Percentiles rank a stretch among this genome's conserved stretches.
Conservation (phyloP, 495 filamentous ascomycete species). For the Penicillium bialowiezense region DNA sequence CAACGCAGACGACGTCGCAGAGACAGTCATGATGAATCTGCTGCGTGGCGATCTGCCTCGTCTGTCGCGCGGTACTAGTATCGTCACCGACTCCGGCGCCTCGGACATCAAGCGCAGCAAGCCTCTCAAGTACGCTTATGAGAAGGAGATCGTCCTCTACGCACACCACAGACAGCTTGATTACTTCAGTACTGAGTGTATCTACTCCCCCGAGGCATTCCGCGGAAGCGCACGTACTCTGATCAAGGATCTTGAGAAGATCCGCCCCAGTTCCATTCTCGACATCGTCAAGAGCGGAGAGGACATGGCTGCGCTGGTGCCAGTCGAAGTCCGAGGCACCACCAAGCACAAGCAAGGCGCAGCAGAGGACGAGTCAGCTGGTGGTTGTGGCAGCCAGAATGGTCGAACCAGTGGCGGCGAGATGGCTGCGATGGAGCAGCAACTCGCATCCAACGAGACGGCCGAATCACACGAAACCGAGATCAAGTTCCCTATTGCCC, state of each 20-base stretch:
- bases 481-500: conserved; percentile 47
- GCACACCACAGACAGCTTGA: conserved; percentile 94
- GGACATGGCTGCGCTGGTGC: conserved; percentile 89
- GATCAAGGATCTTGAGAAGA: conserved; percentile 92
- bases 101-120: conserved; percentile 89
- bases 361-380: conserved; percentile 57
- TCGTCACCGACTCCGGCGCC: conserved; percentile 72
- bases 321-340: conserved; percentile 45
- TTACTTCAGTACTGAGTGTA: conserved; percentile 97
- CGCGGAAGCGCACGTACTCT: conserved; percentile 84
- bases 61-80: conserved; percentile 85
- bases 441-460: conserved; percentile 65
- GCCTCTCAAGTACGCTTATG: conserved; percentile 95
- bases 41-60: conserved; percentile 86
- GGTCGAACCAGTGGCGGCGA: conserved; percentile 71
- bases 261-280: conserved; percentile 88
- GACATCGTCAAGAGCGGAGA: conserved; percentile 94
- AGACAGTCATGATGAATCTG: conserved; percentile 97
- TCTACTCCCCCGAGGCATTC: conserved; percentile 98
- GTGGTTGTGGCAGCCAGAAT: conserved; percentile 73
- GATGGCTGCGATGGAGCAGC: conserved; percentile 91
- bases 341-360: conserved; percentile 34
- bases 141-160: conserved; percentile 98
- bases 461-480: conserved; percentile 69
- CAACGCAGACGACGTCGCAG: conserved; percentile 97